phyloP scores from a whole-genome alignment of 805 yeast genomes.

The Torulaspora quercuum region DNA sequence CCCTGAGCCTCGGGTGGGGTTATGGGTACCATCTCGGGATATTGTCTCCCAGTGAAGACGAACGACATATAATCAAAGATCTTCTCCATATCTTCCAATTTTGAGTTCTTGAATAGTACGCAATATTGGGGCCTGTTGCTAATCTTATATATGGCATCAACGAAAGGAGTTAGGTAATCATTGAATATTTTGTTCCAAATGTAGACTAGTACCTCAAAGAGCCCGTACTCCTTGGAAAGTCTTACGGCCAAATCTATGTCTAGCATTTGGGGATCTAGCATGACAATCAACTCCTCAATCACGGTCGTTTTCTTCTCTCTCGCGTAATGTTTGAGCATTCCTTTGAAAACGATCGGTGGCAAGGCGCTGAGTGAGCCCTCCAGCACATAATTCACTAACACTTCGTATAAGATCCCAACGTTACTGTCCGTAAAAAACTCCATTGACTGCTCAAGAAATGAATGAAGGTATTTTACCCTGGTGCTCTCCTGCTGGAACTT shows the following conservation, averaged over 20 bases:
- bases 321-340: constrained; percentile 53
- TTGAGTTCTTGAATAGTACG: constrained; percentile 17
- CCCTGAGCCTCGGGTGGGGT: constrained; percentile 33
- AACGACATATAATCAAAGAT: constrained; percentile 64
- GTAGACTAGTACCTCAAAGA: constrained; percentile 62
- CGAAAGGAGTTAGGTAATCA: constrained; percentile 70
- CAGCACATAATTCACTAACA: constrained; percentile 51
- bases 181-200: constrained; percentile 67
- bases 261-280: constrained; percentile 60
- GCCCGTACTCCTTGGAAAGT: constrained; percentile 52
- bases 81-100: constrained; percentile 28
- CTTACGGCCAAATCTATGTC: constrained; percentile 75
- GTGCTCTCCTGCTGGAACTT: constrained; percentile 8
- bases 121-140: constrained; percentile 26
- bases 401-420: constrained; percentile 45
- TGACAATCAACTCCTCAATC: constrained; percentile 66
- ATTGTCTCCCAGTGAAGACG: constrained; percentile 71
- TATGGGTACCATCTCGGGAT: constrained; percentile 62
- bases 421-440: constrained; percentile 23
- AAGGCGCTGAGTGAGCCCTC: constrained; percentile 45
- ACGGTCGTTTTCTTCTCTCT: constrained; percentile 41
- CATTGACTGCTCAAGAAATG: constrained; percentile 19
- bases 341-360: constrained; percentile 62
- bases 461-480: constrained; percentile 1
- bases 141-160: constrained; percentile 47